Evolutionary conservation across 2,329 filamentous ascomycete genomes (phyloP), one percentile per base, ranked within the genome.

Genomic region (Aspergillus latus): DNA sequence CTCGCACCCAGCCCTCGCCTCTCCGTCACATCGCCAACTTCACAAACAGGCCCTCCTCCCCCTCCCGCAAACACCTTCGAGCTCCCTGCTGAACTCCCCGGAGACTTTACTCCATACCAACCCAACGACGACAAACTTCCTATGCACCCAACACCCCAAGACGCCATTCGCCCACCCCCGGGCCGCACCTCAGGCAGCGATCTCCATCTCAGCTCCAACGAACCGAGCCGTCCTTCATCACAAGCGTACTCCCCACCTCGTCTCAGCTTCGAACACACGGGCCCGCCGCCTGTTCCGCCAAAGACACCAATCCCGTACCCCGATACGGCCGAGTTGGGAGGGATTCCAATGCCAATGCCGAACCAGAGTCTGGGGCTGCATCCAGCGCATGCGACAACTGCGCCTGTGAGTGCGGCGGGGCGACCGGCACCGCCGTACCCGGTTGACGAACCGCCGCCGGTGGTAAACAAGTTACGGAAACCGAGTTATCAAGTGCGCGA

Each of bases 381-480:
- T 48, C 34, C 49, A 7, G 30, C 65, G 28, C 49, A 40, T 47
- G 43, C 16, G 28, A 13, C 34, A 13, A 37, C 2, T 13, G 34
- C 9, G 13, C 11, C 29, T 11, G 65, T 61, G n/a, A 16, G 11
- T n/a, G 59, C 64, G 39, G 66, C 68, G 42, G 62, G 61, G 43
- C 64, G 72, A 7, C 81, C 90, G 34, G 92, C 92, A 7, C 81
- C 90, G 34, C 92, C 92, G 0, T 97, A 97, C 71, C 93, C 93
- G 0, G 75, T 86, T 45, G 88, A 95, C 66, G 89, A 88, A 28
- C 87, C 88, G 29, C 92, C 93, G 15, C 92, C 93, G 15, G 80
- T 84, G 5, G 91, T 95, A 6, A 95, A 96, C 66, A 89, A 91
- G 82, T 86, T 88, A 44, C 85, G 87, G 64, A 97, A 97, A 72